Percentiles rank a stretch among this genome's conserved stretches.
These are phyloP conservation scores for Geranium incanum DNA, from an alignment of 441 rosid genomes.

Conservation along the genomic window DNA sequence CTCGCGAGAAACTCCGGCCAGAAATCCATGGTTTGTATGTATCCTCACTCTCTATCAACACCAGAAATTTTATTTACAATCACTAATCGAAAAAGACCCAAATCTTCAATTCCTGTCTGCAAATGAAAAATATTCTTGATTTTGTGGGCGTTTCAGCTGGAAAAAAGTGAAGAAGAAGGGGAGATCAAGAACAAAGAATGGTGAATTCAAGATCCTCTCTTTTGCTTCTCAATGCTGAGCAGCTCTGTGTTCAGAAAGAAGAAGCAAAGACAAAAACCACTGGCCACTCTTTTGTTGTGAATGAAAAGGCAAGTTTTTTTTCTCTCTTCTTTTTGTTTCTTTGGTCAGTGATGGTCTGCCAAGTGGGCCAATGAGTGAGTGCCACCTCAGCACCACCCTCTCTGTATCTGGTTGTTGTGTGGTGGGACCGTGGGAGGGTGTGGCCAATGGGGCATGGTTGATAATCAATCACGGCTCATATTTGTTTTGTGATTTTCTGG, in stretches of 20 bases:
- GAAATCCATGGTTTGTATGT: slow-evolving; percentile 45
- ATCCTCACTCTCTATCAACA: slow-evolving; percentile 8
- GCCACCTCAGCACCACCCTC: slow-evolving; percentile 15
- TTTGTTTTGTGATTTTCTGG: background rate
- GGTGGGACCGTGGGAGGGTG: background rate
- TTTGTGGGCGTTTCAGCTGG: no score
- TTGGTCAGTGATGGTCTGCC: background rate
- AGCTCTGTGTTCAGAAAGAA: slow-evolving; percentile 4
- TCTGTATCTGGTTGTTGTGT: background rate
- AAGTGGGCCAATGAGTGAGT: background rate
- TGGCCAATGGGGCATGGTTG: background rate
- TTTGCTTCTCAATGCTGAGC: background rate
- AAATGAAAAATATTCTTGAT: no score
- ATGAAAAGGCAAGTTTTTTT: background rate
- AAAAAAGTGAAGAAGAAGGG: no score
- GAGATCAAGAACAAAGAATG: background rate
- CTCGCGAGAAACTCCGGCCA: slow-evolving; percentile 76
- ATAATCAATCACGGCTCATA: background rate
- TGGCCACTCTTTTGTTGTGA: slow-evolving; percentile 26
- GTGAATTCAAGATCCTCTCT: background rate
- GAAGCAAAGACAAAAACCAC: slow-evolving; percentile 26
- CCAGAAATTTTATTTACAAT: background rate
- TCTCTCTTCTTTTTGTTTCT: background rate
- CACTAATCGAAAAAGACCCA: background rate
- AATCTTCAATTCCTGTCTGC: background rate